These are phyloP conservation scores for Cymbopogon citratus DNA, from an alignment of 176 grass and related monocot genomes.

Conservation along the genomic window DNA sequence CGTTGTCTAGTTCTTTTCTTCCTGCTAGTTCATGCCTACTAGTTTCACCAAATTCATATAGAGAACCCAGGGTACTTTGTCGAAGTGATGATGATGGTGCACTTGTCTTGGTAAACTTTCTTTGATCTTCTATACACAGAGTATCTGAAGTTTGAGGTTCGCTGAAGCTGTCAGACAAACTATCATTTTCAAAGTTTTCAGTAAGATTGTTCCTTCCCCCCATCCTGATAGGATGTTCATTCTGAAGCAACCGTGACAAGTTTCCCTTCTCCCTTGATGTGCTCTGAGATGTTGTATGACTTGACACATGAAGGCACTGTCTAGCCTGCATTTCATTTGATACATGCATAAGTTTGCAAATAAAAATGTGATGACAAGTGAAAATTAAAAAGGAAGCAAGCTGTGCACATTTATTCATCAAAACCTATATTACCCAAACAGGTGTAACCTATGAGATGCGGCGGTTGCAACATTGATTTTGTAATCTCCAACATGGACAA, in stretches of 20 bases:
- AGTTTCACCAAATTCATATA: conserved; percentile 26
- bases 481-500: not conserved
- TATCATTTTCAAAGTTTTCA: conserved; percentile 25
- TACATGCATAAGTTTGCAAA: conserved; percentile 7
- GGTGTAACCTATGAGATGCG: not conserved
- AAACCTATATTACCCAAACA: not conserved
- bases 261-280: conserved; percentile 50
- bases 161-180: conserved; percentile 11
- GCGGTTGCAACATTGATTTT: not conserved
- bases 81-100: conserved; percentile 21
- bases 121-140: conserved; percentile 2
- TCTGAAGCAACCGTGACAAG: conserved; percentile 17
- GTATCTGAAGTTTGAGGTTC: conserved; percentile 9
- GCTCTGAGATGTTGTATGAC: conserved; percentile 6
- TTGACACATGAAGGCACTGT: conserved; percentile 11
- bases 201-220: conserved; percentile 23
- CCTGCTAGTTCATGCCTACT: conserved; percentile 24
- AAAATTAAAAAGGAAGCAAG: not conserved
- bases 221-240: conserved; percentile 23
- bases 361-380: not conserved
- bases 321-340: conserved; percentile 35
- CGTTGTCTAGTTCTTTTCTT: conserved; percentile 10
- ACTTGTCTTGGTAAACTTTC: conserved; percentile 7
- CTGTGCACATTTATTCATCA: conserved; percentile 15
- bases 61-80: conserved; percentile 11